phyloP scores from a whole-genome alignment of 2,329 filamentous ascomycete genomes.

The Alternaria gansuensis region DNA sequence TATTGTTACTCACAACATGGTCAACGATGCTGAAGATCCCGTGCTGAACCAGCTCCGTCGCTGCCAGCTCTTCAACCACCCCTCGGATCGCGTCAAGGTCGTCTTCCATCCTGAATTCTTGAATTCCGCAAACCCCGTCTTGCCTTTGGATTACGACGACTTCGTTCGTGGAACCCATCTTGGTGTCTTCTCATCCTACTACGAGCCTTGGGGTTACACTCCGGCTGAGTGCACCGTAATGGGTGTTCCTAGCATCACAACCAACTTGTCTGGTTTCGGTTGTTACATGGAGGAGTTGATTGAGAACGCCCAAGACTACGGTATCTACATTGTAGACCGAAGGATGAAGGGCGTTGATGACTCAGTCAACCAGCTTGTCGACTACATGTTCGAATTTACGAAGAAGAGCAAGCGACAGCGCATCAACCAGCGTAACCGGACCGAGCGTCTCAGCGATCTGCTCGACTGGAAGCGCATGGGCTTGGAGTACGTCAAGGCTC shows the following conservation, averaged over 20 bases:
- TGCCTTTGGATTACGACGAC: slow-evolving; percentile 97
- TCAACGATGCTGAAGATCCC: slow-evolving; percentile 91
- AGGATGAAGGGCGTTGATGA: slow-evolving; percentile 96
- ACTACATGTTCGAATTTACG: slow-evolving; percentile 93
- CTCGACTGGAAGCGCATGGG: slow-evolving; percentile 99
- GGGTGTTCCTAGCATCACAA: slow-evolving; percentile 98
- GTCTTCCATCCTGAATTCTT: slow-evolving; percentile 98
- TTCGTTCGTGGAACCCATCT: slow-evolving; percentile 97
- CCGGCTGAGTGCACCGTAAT: slow-evolving; percentile 98
- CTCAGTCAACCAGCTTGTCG: slow-evolving; percentile 92
- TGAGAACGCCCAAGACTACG: slow-evolving; percentile 96
- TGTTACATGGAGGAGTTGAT: slow-evolving; percentile 99
- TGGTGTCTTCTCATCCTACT: slow-evolving; percentile 96
- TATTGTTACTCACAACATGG: slow-evolving; percentile 99
- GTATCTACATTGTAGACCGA: slow-evolving; percentile 98
- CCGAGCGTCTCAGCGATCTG: slow-evolving; percentile 91
- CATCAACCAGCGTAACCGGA: slow-evolving; percentile 98
- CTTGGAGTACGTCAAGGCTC: slow-evolving; percentile 97
- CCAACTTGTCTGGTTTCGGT: slow-evolving; percentile 95
- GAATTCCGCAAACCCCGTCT: slow-evolving; percentile 92
- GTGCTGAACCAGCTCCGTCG: slow-evolving; percentile 95
- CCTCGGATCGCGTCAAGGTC: slow-evolving; percentile 93
- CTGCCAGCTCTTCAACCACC: slow-evolving; percentile 96
- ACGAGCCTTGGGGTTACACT: slow-evolving; percentile 99
- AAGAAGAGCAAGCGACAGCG: slow-evolving; percentile 93